phyloP scores from a whole-genome alignment of 306 rosid genomes.

The cucumber (Cucumis sativus) region DNA sequence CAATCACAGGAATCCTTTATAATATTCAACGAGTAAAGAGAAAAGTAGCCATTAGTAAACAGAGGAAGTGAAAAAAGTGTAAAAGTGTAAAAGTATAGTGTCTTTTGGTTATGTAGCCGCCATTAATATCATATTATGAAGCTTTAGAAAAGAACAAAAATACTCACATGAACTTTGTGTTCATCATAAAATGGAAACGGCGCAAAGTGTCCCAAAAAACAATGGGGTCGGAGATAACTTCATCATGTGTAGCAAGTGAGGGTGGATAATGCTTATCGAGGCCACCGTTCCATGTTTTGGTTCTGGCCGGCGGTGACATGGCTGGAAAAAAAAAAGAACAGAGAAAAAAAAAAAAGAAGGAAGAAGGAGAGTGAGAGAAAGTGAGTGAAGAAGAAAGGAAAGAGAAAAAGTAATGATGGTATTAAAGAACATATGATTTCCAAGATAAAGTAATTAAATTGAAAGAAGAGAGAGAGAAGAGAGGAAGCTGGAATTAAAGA shows the following conservation, averaged over 20 bases:
- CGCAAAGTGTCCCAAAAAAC: constrained; percentile 82
- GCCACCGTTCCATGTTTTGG: constrained; percentile 3
- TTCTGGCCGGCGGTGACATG: constrained; percentile 16
- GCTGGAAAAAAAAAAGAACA: not conserved
- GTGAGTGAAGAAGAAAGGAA: not conserved
- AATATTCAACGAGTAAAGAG: not conserved
- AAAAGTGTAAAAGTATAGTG: not conserved
- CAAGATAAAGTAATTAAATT: constrained; percentile 30
- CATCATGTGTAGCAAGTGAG: constrained; percentile 58
- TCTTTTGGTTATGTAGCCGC: not conserved
- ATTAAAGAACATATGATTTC: constrained; percentile 18
- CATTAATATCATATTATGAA: not conserved
- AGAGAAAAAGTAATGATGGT: not conserved
- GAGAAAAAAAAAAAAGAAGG: not conserved
- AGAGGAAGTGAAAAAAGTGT: not conserved
- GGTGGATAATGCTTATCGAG: constrained; percentile 51
- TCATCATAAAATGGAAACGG: constrained; percentile 72
- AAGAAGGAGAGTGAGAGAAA: not conserved
- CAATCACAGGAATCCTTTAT: constrained; percentile 89
- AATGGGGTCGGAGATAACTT: constrained; percentile 26
- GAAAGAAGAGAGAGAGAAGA: constrained; percentile 19
- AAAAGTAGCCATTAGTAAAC: not conserved
- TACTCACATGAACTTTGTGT: constrained; percentile 75
- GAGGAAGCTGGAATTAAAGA: constrained; percentile 23
- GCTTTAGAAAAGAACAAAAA: not conserved